Percentiles rank a stretch among this genome's conserved stretches.
phyloP scores from a whole-genome alignment of 192 early-diverging fungal species.

The Dissophora ornata region DNA sequence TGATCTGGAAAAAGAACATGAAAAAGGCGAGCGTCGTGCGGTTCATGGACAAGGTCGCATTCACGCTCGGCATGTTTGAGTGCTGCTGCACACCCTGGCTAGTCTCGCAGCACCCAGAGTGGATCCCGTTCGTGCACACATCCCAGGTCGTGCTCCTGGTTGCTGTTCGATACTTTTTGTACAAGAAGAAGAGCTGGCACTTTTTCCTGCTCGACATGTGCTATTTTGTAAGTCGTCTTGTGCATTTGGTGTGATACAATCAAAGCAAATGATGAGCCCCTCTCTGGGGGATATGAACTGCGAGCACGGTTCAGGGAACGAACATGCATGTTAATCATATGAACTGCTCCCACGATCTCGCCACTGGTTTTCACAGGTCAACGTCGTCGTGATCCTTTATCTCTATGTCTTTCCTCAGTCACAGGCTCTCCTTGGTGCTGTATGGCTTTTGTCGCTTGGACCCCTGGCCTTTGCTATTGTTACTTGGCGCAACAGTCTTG shows the following conservation, averaged over 20 bases:
- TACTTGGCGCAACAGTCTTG: constrained; percentile 64
- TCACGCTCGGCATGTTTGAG: constrained; percentile 73
- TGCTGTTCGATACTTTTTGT: constrained; percentile 62
- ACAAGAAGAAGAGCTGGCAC: constrained; percentile 66
- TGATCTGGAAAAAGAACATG: constrained; percentile 43
- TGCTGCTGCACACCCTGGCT: constrained; percentile 69
- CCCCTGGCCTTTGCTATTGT: constrained; percentile 76
- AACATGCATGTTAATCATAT: constrained; percentile 13
- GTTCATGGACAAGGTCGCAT: constrained; percentile 71
- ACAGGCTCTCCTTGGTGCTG: constrained; percentile 37
- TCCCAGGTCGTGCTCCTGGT: constrained; percentile 57
- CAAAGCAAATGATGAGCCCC: no score
- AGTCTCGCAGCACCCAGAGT: constrained; percentile 60
- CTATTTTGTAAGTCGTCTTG: constrained; percentile 51
- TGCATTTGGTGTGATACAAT: no score
- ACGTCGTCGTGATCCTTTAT: constrained; percentile 63
- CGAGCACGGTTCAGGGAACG: no score
- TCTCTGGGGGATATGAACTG: no score
- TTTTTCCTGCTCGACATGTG: constrained; percentile 73
- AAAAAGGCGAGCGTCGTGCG: constrained; percentile 59
- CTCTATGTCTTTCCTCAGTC: constrained; percentile 64
- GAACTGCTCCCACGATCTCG: not conserved
- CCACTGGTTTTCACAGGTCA: constrained; percentile 46
- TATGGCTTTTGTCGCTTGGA: constrained; percentile 65
- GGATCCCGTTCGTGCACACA: constrained; percentile 68